Conservation (phyloP, 352 stramenopile genomes). For the Globisporangium paddicum region DNA sequence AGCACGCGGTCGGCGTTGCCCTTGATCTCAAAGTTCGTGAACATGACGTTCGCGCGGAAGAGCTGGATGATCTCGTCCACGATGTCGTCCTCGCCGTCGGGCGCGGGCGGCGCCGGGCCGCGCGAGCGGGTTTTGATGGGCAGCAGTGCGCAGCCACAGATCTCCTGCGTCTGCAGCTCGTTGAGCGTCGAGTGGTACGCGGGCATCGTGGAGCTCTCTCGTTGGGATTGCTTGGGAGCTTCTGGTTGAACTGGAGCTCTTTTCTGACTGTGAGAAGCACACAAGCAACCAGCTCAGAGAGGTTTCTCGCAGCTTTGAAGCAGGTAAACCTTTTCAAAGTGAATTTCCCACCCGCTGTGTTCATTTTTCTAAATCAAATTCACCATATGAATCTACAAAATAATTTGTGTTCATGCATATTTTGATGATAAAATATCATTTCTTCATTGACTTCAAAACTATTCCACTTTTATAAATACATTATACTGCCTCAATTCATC, state of each 20-base stretch:
- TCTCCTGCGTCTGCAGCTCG: slow-evolving; percentile 58
- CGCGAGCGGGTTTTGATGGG: slow-evolving; percentile 87
- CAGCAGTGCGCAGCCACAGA: slow-evolving; percentile 86
- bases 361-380: too few species aligned
- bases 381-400: too few species aligned
- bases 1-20: slow-evolving; percentile 89
- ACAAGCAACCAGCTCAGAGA: too few species aligned
- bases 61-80: slow-evolving; percentile 92
- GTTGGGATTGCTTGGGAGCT: not conserved
- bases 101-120: slow-evolving; percentile 79
- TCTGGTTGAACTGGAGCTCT: not conserved
- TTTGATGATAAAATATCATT: too few species aligned
- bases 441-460: too few species aligned
- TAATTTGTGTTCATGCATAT: too few species aligned
- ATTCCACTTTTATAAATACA: not conserved
- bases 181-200: slow-evolving; percentile 91
- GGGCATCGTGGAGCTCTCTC: slow-evolving; percentile 45
- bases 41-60: slow-evolving; percentile 93
- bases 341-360: too few species aligned
- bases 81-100: slow-evolving; percentile 86
- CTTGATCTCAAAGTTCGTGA: slow-evolving; percentile 93
- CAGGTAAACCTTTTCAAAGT: too few species aligned
- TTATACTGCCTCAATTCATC: not conserved
- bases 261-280: too few species aligned
- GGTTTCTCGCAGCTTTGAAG: too few species aligned